Conservation (phyloP, 2,329 filamentous ascomycete species). For the Fusarium mexicanum region DNA sequence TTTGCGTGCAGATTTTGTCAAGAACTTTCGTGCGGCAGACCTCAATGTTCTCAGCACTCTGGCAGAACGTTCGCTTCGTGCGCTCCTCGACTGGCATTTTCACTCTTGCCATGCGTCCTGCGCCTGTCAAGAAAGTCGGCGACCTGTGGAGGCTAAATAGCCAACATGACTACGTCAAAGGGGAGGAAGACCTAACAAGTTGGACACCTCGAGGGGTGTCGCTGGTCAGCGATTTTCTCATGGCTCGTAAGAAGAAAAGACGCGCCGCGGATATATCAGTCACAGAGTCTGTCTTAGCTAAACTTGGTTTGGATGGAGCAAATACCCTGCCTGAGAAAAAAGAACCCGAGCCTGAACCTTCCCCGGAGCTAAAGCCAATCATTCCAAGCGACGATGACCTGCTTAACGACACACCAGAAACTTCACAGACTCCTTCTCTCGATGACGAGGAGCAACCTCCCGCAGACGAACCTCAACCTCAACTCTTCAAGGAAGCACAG, state of each 20-base stretch:
- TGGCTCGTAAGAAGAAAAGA: constrained; percentile 75
- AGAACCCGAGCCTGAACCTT: constrained; percentile 51
- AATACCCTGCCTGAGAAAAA: constrained; percentile 45
- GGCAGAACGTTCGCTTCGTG: constrained; percentile 85
- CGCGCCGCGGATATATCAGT: constrained; percentile 84
- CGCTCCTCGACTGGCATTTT: constrained; percentile 89
- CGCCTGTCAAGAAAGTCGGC: constrained; percentile 88
- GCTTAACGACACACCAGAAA: constrained; percentile 66
- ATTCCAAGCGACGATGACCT: constrained; percentile 66
- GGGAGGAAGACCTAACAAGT: constrained; percentile 83
- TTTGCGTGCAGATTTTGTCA: constrained; percentile 85
- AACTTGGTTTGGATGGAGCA: constrained; percentile 61
- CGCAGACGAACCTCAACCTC: background rate
- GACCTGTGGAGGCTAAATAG: constrained; percentile 98
- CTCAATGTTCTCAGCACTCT: constrained; percentile 87
- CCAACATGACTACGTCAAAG: constrained; percentile 93
- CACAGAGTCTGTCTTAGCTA: constrained; percentile 72
- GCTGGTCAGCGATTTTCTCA: constrained; percentile 87
- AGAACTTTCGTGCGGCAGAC: constrained; percentile 85
- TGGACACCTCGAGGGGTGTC: constrained; percentile 94
- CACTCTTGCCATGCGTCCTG: constrained; percentile 84
- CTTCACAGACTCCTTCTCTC: constrained; percentile 55
- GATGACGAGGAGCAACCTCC: constrained; percentile 43
- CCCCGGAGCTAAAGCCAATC: constrained; percentile 50
- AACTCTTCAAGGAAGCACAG: background rate